phyloP scores from a whole-genome alignment of 305 asterid genomes.

The Solanum chacoense region DNA sequence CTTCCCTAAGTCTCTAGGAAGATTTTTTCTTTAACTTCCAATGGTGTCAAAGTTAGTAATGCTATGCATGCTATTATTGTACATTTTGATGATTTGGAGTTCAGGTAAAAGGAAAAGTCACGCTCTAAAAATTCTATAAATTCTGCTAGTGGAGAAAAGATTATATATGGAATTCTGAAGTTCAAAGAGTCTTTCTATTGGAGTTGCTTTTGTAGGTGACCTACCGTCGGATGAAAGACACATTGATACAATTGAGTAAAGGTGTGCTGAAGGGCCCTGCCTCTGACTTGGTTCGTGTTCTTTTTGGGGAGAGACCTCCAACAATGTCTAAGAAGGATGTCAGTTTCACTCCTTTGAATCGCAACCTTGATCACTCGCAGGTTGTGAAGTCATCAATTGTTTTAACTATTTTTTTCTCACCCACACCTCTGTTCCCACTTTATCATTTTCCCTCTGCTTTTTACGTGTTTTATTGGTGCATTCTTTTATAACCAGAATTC shows the following conservation, averaged over 20 bases:
- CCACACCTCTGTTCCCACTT: neutral
- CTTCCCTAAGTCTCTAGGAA: neutral
- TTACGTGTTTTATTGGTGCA: neutral
- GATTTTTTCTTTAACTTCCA: neutral
- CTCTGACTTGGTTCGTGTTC: slow-evolving; percentile 81
- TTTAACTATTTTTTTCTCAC: slow-evolving; percentile 1
- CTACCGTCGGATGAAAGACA: slow-evolving; percentile 87
- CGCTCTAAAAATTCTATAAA: neutral
- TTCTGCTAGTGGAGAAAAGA: neutral
- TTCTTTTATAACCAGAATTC: neutral
- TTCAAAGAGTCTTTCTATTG: neutral
- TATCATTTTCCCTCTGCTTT: neutral
- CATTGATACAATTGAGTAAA: slow-evolving; percentile 73
- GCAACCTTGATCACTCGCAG: slow-evolving; percentile 88
- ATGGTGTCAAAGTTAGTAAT: neutral
- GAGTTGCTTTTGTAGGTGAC: slow-evolving; percentile 52
- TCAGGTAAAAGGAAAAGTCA: neutral
- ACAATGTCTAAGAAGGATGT: slow-evolving; percentile 53
- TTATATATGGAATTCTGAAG: neutral
- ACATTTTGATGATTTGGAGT: neutral
- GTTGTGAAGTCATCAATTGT: slow-evolving; percentile 23
- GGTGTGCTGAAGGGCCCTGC: slow-evolving; percentile 91
- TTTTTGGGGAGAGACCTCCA: slow-evolving; percentile 83
- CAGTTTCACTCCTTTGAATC: slow-evolving; percentile 56
- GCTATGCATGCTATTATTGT: neutral